Conservation (phyloP, 176 grass and related monocot genomes). For the Coix lacrymajobi region DNA sequence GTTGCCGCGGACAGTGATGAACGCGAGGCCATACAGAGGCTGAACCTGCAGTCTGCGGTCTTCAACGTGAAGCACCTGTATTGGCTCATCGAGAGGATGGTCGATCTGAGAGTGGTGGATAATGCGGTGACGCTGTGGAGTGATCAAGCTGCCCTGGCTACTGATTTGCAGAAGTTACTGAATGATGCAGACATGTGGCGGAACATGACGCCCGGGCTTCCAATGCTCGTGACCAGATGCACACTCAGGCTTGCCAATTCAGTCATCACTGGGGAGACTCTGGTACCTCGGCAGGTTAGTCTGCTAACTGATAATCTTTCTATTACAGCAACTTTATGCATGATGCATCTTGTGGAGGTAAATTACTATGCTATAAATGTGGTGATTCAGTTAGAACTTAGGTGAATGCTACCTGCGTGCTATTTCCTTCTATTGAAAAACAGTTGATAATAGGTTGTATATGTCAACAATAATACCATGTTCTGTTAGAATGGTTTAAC, state of each 20-base stretch:
- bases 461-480: neutral
- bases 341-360: neutral
- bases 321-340: neutral
- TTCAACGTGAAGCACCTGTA: conserved; percentile 63
- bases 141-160: conserved; percentile 56
- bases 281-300: conserved; percentile 78
- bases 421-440: neutral
- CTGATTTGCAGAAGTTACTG: conserved; percentile 70
- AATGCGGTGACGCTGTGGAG: conserved; percentile 65
- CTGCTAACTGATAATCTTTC: neutral
- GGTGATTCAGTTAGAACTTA: neutral
- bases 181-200: conserved; percentile 79
- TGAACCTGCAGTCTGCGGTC: conserved; percentile 68
- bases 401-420: neutral
- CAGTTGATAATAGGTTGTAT: neutral
- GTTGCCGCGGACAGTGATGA: conserved; percentile 64
- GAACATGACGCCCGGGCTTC: conserved; percentile 84
- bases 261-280: conserved; percentile 51
- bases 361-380: neutral
- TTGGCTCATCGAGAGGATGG: conserved; percentile 92
- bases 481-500: neutral
- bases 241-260: conserved; percentile 64
- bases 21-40: conserved; percentile 74
- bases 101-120: conserved; percentile 65
- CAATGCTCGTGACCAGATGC: conserved; percentile 57